Conservation (phyloP, 2,329 filamentous ascomycete genomes). For the Neofusicoccum parvum region DNA sequence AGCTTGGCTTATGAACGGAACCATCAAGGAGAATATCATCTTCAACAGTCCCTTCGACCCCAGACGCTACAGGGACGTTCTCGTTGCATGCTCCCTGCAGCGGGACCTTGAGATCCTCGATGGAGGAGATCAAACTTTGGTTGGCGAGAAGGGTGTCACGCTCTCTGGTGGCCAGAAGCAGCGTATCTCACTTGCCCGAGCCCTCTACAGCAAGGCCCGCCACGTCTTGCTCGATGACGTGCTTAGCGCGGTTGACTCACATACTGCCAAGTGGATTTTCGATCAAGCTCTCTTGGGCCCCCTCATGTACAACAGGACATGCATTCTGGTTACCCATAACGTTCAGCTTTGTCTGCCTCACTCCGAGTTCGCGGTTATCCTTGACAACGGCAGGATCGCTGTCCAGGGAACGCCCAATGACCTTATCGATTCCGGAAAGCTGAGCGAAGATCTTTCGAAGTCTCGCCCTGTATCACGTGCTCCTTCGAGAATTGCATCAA, state of each 20-base stretch:
- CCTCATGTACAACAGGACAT: constrained; percentile 85
- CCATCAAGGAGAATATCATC: constrained; percentile 92
- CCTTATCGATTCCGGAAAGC: constrained; percentile 81
- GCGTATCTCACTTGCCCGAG: constrained; percentile 92
- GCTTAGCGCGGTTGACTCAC: constrained; percentile 92
- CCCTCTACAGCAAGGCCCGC: constrained; percentile 91
- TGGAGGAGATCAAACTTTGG: constrained; percentile 86
- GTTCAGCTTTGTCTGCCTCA: constrained; percentile 81
- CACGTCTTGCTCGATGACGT: constrained; percentile 94
- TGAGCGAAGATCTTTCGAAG: constrained; percentile 83
- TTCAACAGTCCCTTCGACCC: constrained; percentile 83
- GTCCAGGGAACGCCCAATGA: constrained; percentile 76
- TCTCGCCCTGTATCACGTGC: constrained; percentile 70
- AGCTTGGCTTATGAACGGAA: constrained; percentile 95
- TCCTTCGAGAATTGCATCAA: constrained; percentile 74
- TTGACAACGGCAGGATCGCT: constrained; percentile 82
- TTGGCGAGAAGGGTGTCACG: constrained; percentile 96
- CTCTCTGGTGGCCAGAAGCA: constrained; percentile 97
- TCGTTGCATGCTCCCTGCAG: constrained; percentile 87
- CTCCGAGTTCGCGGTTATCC: constrained; percentile 77
- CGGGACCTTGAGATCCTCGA: constrained; percentile 91
- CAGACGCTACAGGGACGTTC: constrained; percentile 81
- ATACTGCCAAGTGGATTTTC: constrained; percentile 98
- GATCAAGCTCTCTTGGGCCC: constrained; percentile 87
- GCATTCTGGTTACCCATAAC: constrained; percentile 95